Conservation (phyloP, 2,329 filamentous ascomycete genomes). For the Fusarium drepaniforme region DNA sequence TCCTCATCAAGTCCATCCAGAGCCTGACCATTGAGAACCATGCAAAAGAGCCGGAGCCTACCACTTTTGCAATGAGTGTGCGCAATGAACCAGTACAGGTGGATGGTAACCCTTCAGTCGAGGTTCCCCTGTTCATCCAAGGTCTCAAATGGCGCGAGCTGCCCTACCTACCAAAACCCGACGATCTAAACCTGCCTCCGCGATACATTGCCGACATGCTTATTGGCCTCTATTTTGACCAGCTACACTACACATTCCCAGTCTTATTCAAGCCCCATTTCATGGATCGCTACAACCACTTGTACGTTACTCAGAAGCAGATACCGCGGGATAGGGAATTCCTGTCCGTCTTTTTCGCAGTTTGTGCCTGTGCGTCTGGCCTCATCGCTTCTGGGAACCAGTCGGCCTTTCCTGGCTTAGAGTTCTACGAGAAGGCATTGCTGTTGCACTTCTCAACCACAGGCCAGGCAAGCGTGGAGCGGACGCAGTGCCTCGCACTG, state of each 20-base stretch:
- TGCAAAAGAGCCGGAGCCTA: no score
- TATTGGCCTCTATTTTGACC: not conserved
- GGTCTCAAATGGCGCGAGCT: not conserved
- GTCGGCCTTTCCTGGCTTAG: not conserved
- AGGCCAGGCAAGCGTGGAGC: not conserved
- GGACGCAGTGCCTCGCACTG: not conserved
- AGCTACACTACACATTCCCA: not conserved
- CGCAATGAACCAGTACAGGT: not conserved
- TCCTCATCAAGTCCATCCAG: not conserved
- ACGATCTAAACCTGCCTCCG: not conserved
- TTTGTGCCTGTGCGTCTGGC: not conserved
- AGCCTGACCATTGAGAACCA: not conserved
- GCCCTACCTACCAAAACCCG: not conserved
- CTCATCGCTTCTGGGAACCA: not conserved
- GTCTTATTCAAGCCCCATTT: not conserved
- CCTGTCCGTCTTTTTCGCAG: not conserved
- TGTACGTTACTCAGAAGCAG: not conserved
- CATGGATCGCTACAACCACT: not conserved
- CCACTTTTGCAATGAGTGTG: not conserved
- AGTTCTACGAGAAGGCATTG: not conserved
- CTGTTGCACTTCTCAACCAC: not conserved
- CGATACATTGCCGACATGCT: not conserved
- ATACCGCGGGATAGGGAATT: not conserved
- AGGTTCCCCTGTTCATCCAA: not conserved
- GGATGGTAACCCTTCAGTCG: not conserved